Conservation (phyloP, 352 stramenopile species). For the Phytophthora pistaciae region DNA sequence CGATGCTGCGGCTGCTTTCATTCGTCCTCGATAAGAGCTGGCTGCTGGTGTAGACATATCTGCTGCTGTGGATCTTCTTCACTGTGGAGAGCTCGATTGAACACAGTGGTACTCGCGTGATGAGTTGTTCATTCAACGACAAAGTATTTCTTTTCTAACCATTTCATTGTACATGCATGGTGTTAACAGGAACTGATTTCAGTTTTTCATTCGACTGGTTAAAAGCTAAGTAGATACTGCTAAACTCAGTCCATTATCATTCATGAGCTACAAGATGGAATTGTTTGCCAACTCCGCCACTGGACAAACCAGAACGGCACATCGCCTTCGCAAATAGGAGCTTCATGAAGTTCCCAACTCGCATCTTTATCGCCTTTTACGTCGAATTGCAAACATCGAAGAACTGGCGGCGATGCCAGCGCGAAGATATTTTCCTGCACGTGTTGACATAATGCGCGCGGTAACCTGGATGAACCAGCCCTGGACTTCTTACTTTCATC, state of each 20-base stretch:
- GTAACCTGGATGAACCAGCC: not conserved
- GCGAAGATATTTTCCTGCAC: not conserved
- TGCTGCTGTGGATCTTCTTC: not conserved
- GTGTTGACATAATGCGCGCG: not conserved
- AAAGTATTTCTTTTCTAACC: too few species aligned
- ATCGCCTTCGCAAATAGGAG: too few species aligned
- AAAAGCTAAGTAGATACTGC: too few species aligned
- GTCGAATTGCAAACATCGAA: not conserved
- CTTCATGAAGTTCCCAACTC: not conserved
- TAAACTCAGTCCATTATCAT: too few species aligned
- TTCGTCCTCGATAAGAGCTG: slow-evolving; percentile 1
- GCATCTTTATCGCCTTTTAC: not conserved
- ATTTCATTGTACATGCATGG: too few species aligned
- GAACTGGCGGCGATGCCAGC: not conserved
- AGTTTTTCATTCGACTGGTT: too few species aligned
- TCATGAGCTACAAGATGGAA: too few species aligned
- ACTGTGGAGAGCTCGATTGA: not conserved
- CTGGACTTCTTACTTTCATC: not conserved
- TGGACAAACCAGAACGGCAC: too few species aligned
- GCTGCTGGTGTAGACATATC: not conserved
- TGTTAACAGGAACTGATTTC: too few species aligned
- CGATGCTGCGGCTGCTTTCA: not conserved
- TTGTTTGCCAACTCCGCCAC: too few species aligned
- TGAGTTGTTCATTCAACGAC: too few species aligned
- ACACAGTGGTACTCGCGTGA: not conserved